Base-by-base conservation (phyloP, 1,284 basidiomycete species). In the Austropuccinia psidii region DNA sequence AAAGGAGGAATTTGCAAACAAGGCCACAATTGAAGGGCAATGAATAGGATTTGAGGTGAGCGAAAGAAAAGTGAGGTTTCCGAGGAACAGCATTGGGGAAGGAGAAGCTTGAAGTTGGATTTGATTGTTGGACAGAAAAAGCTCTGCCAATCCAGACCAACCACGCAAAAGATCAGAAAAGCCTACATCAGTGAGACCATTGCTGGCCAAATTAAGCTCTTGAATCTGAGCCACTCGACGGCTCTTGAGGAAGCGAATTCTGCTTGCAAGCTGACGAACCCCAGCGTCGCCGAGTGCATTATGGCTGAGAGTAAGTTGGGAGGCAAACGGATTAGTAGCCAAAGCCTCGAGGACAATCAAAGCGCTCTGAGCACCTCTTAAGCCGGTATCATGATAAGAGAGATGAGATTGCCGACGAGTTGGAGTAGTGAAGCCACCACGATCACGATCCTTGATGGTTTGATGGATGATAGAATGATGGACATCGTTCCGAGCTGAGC, bases 21-120 rank as follows among this genome's bases (percentile, higher is more conserved):
- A 17, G 19, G 8, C 8, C 1, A 54, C 50, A 8, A 68, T 21
- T 6, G 66, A 54, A 33, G 13, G 21, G 31, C 37, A 55, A 54
- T 68, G 35, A 33, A 68, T 57, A 0, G 66, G 66, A 55, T 68
- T 68, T 1, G 50, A 57, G 29, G 52, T 68, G n/a, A 68, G 50
- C 6, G 50, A 68, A 41, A 68, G 52, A 3, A 68, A 37, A 37
- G 52, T 45, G 27, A 68, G 47, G 39, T 68, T 55, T 4, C 41
- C 39, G 7, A 68, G 17, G 13, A 13, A 41, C 11, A 39, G 19
- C 15, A 68, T 19, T 41, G 45, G 45, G 15, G 37, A 21, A 39
- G 21, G 33, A 5, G 15, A n/a, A 37, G 21, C 15, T 35, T 6
- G n/a, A 27, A 52, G 41, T 21, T 41, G 31, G 62, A 65, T 61